Evolutionary conservation across 495 filamentous ascomycete genomes (phyloP).

Genomic region (Astrothelium subdiscretum): DNA sequence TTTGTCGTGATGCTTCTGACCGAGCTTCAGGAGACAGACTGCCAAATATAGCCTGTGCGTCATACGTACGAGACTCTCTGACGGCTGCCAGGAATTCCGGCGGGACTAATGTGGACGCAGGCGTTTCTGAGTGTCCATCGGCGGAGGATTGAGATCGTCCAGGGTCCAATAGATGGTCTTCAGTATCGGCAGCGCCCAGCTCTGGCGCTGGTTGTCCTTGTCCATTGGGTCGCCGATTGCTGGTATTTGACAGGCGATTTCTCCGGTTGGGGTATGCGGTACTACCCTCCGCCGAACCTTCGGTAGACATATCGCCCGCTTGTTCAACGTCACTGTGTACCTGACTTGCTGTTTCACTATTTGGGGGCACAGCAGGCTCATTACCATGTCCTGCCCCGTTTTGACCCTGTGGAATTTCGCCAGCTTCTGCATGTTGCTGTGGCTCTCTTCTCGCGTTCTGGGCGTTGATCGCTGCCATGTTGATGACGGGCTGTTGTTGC

Average conservation of each 20-base stretch:
- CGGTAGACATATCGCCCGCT: neutral
- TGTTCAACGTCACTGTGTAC: neutral
- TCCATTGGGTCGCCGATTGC: neutral
- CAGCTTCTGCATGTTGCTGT: constrained; percentile 4
- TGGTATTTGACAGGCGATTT: neutral
- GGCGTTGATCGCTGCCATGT: constrained; percentile 33
- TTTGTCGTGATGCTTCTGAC: neutral
- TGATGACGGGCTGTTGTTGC: constrained; percentile 78
- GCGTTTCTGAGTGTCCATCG: neutral
- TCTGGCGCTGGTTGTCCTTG: neutral
- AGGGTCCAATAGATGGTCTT: neutral
- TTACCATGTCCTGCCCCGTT: neutral
- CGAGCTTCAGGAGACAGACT: neutral
- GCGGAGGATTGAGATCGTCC: neutral
- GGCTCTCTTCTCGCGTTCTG: neutral
- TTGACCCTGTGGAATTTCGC: neutral
- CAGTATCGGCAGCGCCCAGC: neutral
- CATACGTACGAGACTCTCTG: neutral
- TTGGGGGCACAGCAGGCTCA: neutral
- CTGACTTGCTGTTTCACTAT: neutral
- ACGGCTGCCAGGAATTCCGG: neutral
- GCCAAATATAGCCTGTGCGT: neutral
- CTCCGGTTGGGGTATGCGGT: too few relatives aligned
- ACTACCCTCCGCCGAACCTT: neutral
- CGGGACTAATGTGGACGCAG: neutral